A percentile compares a stretch with the other conserved stretches of the same genome.
Evolutionary conservation across 2,329 filamentous ascomycete species (phyloP).

Genomic region (Fusarium penzigii): DNA sequence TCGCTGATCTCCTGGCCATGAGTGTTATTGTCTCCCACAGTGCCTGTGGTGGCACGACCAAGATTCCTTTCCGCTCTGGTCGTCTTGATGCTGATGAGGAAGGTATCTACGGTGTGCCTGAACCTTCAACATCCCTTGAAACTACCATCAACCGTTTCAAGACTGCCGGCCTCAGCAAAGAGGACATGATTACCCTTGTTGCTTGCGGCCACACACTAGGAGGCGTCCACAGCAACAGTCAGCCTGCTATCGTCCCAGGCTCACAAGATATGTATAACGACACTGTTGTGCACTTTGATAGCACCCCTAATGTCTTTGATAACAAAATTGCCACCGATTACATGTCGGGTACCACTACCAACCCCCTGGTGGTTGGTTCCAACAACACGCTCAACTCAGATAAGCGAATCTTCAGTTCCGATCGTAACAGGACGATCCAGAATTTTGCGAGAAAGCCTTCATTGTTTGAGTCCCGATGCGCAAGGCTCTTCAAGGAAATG

Average conservation of each 20-base stretch:
- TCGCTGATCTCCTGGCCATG: constrained; percentile 36
- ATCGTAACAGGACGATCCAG: constrained; percentile 46
- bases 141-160: constrained; percentile 30
- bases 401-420: constrained; percentile 43
- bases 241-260: constrained; percentile 38
- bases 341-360: constrained; percentile 40
- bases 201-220: constrained; percentile 39
- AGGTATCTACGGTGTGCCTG: constrained; percentile 34
- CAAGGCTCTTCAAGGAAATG: constrained; percentile 35
- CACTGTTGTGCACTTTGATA: constrained; percentile 36
- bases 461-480: constrained; percentile 39
- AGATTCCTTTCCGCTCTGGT: constrained; percentile 33
- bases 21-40: constrained; percentile 38
- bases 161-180: constrained; percentile 33
- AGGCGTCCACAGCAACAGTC: constrained; percentile 46
- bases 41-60: constrained; percentile 35
- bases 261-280: constrained; percentile 17
- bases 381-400: constrained; percentile 44
- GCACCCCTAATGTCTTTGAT: constrained; percentile 43
- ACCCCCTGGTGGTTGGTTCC: constrained; percentile 43
- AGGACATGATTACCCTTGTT: constrained; percentile 39
- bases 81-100: constrained; percentile 33
- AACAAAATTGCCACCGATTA: constrained; percentile 46
- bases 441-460: constrained; percentile 35
- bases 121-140: constrained; percentile 30